phyloP scores from a whole-genome alignment of 371 early-diverging fungal species.

The Mortierella sp. region DNA sequence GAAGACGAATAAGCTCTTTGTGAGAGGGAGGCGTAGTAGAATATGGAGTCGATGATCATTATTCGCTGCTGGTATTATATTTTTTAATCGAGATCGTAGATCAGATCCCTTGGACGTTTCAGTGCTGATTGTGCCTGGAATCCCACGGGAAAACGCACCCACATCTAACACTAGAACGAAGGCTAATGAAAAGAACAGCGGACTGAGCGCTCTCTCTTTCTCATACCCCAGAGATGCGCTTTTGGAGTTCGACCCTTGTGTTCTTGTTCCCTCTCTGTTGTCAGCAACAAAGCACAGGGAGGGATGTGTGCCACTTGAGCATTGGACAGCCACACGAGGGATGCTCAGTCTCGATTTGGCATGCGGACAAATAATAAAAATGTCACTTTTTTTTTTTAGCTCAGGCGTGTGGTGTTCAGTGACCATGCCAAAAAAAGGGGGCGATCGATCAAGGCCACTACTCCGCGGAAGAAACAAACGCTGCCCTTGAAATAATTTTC shows the following conservation, averaged over 20 bases:
- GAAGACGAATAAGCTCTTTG: background rate
- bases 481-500: background rate
- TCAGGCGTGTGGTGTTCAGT: too few species aligned
- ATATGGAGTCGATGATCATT: background rate
- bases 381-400: background rate
- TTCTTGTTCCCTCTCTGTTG: background rate
- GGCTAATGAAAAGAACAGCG: background rate
- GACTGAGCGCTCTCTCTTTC: background rate
- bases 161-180: background rate
- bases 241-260: conserved; percentile 3
- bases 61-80: background rate
- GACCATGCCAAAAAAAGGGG: background rate
- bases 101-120: conserved; percentile 3
- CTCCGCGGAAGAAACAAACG: background rate
- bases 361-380: background rate
- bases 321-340: conserved; percentile 1
- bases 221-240: background rate
- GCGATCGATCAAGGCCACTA: background rate
- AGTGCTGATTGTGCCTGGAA: background rate
- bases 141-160: background rate
- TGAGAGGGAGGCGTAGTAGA: background rate
- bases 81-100: background rate
- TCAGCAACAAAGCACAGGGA: too few species aligned
- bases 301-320: too few species aligned
- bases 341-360: background rate